Evolutionary conservation across 192 early-diverging fungal genomes (phyloP).

Genomic region (Coemansia sp.): DNA sequence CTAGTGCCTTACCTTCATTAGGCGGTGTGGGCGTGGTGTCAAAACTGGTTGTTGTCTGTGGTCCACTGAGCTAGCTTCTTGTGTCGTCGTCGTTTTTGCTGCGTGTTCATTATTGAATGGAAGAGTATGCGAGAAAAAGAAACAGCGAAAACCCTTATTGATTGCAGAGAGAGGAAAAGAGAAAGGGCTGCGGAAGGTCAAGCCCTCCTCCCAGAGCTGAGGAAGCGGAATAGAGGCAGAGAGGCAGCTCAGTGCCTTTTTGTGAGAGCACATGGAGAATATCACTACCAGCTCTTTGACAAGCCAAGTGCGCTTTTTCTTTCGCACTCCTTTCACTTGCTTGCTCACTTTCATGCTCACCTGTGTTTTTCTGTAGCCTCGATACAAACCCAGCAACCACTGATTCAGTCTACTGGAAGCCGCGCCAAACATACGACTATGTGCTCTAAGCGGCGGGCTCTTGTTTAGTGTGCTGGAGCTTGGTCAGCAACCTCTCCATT

Average conservation of each 20-base stretch:
- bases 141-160: too few relatives aligned
- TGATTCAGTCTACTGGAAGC: not conserved
- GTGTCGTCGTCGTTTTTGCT: conserved; percentile 36
- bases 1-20: not conserved
- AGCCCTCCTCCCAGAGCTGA: too few relatives aligned
- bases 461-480: not conserved
- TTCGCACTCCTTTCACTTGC: not conserved
- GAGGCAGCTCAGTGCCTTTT: not conserved
- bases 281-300: not conserved
- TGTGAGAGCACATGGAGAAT: not conserved
- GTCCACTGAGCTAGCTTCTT: conserved; percentile 49
- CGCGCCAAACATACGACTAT: not conserved
- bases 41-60: conserved; percentile 38
- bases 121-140: too few relatives aligned
- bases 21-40: not conserved
- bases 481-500: not conserved
- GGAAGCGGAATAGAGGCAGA: not conserved
- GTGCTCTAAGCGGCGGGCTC: not conserved
- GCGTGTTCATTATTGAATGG: conserved; percentile 12
- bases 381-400: not conserved
- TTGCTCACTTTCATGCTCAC: not conserved
- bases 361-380: not conserved
- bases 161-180: too few relatives aligned
- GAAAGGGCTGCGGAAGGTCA: too few relatives aligned
- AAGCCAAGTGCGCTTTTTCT: not conserved